These are phyloP conservation scores for Lecanicillium sp. DNA, from an alignment of 2,329 filamentous ascomycete species.

Conservation along the genomic window DNA sequence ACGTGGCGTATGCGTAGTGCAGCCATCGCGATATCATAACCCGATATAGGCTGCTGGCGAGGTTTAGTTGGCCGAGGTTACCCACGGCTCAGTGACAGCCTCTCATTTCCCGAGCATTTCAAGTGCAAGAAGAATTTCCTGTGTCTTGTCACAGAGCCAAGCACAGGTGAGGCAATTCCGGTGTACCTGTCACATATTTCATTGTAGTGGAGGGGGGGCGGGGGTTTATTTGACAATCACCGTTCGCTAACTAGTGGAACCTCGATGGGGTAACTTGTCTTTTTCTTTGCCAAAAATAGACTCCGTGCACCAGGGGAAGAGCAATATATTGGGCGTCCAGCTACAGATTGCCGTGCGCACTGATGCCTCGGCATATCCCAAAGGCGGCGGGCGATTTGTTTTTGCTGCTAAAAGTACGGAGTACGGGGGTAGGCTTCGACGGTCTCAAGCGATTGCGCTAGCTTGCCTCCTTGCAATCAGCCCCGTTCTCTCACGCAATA, in stretches of 20 bases:
- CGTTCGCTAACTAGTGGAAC: background rate
- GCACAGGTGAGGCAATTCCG: background rate
- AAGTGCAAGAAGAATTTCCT: background rate
- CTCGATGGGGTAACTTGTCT: background rate
- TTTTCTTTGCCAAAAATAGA: background rate
- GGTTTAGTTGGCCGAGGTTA: background rate
- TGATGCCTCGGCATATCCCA: background rate
- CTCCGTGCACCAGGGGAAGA: background rate
- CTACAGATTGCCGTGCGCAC: background rate
- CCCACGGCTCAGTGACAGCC: background rate
- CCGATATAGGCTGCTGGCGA: background rate
- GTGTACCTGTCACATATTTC: background rate
- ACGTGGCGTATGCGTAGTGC: background rate
- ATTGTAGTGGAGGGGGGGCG: background rate
- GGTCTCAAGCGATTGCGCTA: background rate
- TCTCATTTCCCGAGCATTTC: background rate
- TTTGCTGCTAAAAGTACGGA: too few relatives aligned
- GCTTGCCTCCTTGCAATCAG: background rate
- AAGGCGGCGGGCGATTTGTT: background rate
- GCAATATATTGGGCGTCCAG: background rate
- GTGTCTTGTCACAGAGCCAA: background rate
- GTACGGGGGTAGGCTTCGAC: background rate
- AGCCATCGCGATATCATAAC: background rate
- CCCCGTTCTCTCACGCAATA: background rate
- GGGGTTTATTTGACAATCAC: background rate